phyloP scores from a whole-genome alignment of 2,329 filamentous ascomycete genomes.

The Beauveria sp. region DNA sequence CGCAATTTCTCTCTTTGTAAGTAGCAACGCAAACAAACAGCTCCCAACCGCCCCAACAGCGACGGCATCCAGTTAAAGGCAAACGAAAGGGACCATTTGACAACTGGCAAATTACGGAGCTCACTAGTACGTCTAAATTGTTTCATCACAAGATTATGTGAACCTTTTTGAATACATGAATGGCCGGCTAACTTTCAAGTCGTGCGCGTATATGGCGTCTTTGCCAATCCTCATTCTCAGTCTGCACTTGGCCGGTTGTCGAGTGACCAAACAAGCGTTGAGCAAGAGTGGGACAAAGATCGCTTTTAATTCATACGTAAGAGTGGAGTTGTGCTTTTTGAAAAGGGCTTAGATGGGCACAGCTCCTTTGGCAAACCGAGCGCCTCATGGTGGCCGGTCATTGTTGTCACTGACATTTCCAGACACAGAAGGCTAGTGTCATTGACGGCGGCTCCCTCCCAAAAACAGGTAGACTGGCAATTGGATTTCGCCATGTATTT shows the following conservation, averaged over 20 bases:
- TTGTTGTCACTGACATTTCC: not conserved
- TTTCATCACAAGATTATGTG: not conserved
- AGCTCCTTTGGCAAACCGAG: not conserved
- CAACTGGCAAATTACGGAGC: not conserved
- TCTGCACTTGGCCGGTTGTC: not conserved
- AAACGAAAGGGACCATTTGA: not conserved
- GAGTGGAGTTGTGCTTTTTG: not conserved
- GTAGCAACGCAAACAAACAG: not conserved
- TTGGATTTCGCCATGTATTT: not conserved
- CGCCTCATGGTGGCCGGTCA: not conserved
- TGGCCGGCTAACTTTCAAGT: not conserved
- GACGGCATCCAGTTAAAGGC: not conserved
- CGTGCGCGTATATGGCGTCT: not conserved
- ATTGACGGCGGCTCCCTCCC: not conserved
- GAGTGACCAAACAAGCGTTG: not conserved
- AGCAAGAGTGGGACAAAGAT: constrained; percentile 1
- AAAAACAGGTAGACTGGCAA: not conserved
- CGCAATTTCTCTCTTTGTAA: not conserved
- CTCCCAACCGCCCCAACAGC: not conserved
- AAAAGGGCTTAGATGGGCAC: not conserved
- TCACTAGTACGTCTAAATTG: not conserved
- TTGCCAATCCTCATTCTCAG: not conserved
- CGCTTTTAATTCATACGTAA: not conserved
- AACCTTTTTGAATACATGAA: not conserved
- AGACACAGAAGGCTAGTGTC: not conserved